These are phyloP conservation scores for Xylariaceae sp. DNA, from an alignment of 2,329 filamentous ascomycete genomes.

Conservation along the genomic window DNA sequence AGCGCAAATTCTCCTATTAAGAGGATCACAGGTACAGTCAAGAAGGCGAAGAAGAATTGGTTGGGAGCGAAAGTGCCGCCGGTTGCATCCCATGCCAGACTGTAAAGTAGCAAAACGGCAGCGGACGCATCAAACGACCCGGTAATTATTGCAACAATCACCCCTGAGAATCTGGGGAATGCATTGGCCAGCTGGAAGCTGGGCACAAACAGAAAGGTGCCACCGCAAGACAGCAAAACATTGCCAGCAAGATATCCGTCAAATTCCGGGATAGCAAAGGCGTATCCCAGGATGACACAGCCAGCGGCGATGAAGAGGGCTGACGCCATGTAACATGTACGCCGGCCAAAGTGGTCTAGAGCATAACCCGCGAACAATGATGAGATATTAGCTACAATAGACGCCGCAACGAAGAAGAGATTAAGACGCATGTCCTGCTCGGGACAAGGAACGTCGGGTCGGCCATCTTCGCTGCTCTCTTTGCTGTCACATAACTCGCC, in stretches of 20 bases:
- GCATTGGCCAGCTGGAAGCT: slow-evolving; percentile 65
- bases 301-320: slow-evolving; percentile 57
- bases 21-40: slow-evolving; percentile 36
- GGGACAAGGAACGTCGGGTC: slow-evolving; percentile 45
- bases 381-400: slow-evolving; percentile 65
- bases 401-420: slow-evolving; percentile 69
- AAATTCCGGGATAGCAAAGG: slow-evolving; percentile 49
- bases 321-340: slow-evolving; percentile 60
- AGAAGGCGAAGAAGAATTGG: slow-evolving; percentile 42
- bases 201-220: slow-evolving; percentile 62
- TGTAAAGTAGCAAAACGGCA: slow-evolving; percentile 59
- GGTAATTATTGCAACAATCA: slow-evolving; percentile 60
- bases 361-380: slow-evolving; percentile 66
- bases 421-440: slow-evolving; percentile 54
- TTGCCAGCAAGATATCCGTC: slow-evolving; percentile 61
- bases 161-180: slow-evolving; percentile 57
- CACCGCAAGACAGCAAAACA: slow-evolving; percentile 59
- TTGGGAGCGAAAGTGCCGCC: slow-evolving; percentile 34
- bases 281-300: slow-evolving; percentile 58
- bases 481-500: slow-evolving; percentile 48
- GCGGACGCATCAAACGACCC: slow-evolving; percentile 65
- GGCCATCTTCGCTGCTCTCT: slow-evolving; percentile 36
- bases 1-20: slow-evolving; percentile 36
- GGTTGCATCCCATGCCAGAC: slow-evolving; percentile 50
- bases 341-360: slow-evolving; percentile 64